Percentiles rank a stretch among this genome's conserved stretches.
phyloP scores from a whole-genome alignment of 1,284 basidiomycete species.

The Hymenochaete sp. region DNA sequence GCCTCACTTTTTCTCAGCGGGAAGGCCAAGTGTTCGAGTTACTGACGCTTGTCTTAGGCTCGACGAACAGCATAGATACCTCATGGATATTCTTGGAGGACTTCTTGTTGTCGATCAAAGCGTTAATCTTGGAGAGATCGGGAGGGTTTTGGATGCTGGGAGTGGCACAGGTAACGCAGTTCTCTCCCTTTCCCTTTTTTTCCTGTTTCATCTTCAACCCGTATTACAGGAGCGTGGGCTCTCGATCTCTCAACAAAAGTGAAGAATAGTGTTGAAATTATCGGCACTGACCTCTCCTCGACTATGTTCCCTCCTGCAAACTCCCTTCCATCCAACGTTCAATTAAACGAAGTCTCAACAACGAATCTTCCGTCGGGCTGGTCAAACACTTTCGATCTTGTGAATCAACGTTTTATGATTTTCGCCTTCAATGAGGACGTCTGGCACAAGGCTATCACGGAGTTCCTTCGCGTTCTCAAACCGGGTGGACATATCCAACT shows the following conservation, averaged over 20 bases:
- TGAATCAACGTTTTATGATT: constrained; percentile 28
- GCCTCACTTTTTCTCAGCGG: too few relatives aligned
- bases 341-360: constrained; percentile 1
- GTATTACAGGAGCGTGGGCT: constrained; percentile 12
- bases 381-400: constrained; percentile 24
- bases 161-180: constrained; percentile 9
- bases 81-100: neutral
- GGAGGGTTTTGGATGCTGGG: constrained; percentile 5
- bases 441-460: constrained; percentile 23
- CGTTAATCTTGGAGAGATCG: neutral
- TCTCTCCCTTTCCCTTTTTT: too few relatives aligned
- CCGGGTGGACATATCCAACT: constrained; percentile 28
- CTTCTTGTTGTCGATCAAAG: constrained; percentile 7
- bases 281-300: constrained; percentile 7
- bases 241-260: constrained; percentile 4
- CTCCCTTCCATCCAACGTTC: constrained; percentile 7
- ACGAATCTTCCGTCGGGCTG: constrained; percentile 17
- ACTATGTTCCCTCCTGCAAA: constrained; percentile 4
- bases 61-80: constrained; percentile 1
- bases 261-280: constrained; percentile 4
- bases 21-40: too few relatives aligned
- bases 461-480: constrained; percentile 25
- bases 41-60: constrained; percentile 4
- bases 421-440: constrained; percentile 23
- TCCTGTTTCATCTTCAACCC: too few relatives aligned